phyloP scores from a whole-genome alignment of 805 yeast species.

The Candida loeiensis region DNA sequence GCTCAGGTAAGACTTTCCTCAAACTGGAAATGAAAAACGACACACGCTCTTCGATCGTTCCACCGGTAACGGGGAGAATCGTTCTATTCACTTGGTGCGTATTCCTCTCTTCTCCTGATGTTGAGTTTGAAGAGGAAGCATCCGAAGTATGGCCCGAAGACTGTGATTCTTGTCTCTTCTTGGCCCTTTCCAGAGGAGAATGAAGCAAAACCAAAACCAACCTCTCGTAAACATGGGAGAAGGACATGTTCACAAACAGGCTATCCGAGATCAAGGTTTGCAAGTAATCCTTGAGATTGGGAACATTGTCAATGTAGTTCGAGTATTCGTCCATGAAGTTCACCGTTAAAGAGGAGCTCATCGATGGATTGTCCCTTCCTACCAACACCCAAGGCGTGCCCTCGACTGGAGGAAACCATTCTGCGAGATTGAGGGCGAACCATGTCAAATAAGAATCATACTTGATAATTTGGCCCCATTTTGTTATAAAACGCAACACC shows the following conservation, averaged over 20 bases:
- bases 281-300: conserved; percentile 21
- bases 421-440: conserved; percentile 85
- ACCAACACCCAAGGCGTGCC: conserved; percentile 52
- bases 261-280: conserved; percentile 26
- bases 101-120: conserved; percentile 3
- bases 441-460: conserved; percentile 83
- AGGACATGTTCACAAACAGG: conserved; percentile 40
- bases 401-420: conserved; percentile 75
- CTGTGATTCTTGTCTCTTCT: conserved; percentile 13
- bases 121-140: not conserved
- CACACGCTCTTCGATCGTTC: conserved; percentile 62
- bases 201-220: conserved; percentile 72
- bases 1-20: conserved; percentile 65
- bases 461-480: conserved; percentile 75
- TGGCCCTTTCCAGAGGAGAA: conserved; percentile 50
- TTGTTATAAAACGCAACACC: conserved; percentile 58
- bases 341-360: conserved; percentile 25
- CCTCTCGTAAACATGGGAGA: conserved; percentile 71
- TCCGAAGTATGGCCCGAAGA: conserved; percentile 1
- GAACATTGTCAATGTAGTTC: conserved; percentile 32
- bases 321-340: conserved; percentile 37
- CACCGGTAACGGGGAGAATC: conserved; percentile 53
- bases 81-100: conserved; percentile 28
- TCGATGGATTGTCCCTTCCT: conserved; percentile 45
- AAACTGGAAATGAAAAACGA: conserved; percentile 64